Percentiles rank a stretch among this genome's conserved stretches.
Conservation (phyloP, 257 asterid genomes). For the Solanum peruvianum region DNA sequence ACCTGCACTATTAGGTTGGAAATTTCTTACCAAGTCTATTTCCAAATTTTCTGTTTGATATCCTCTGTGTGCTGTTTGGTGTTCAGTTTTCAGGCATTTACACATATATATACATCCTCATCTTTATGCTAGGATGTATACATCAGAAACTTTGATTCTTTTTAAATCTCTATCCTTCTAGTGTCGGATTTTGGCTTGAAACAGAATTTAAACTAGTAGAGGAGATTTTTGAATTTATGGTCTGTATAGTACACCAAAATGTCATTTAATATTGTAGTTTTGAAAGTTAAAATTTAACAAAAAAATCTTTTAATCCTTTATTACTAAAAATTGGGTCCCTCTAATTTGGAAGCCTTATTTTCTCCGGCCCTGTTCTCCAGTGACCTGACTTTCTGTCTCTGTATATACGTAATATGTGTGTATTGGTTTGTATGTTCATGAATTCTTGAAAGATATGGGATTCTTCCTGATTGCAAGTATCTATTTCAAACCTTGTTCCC, state of each 20-base stretch:
- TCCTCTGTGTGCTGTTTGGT: neutral
- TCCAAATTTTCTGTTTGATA: neutral
- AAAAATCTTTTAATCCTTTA: neutral
- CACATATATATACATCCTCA: neutral
- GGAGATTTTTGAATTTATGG: neutral
- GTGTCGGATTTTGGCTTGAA: neutral
- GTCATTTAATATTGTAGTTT: neutral
- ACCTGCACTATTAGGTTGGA: neutral
- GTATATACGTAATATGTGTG: neutral
- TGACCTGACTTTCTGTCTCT: neutral
- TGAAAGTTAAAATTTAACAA: neutral
- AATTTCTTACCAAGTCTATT: constrained; percentile 18
- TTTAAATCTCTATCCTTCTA: neutral
- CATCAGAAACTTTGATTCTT: neutral
- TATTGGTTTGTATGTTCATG: neutral
- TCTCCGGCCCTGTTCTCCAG: neutral
- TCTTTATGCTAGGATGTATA: neutral
- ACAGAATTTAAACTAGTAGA: neutral
- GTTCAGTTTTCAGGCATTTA: neutral
- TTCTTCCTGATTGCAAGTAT: constrained; percentile 16
- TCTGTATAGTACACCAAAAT: neutral
- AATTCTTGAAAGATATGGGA: constrained; percentile 2
- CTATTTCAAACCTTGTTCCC: constrained; percentile 13
- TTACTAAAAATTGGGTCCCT: neutral
- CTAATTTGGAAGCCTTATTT: neutral